Percentiles rank a stretch among this genome's conserved stretches.
phyloP scores from a whole-genome alignment of 2,329 filamentous ascomycete genomes.

The Colletotrichum sp. region DNA sequence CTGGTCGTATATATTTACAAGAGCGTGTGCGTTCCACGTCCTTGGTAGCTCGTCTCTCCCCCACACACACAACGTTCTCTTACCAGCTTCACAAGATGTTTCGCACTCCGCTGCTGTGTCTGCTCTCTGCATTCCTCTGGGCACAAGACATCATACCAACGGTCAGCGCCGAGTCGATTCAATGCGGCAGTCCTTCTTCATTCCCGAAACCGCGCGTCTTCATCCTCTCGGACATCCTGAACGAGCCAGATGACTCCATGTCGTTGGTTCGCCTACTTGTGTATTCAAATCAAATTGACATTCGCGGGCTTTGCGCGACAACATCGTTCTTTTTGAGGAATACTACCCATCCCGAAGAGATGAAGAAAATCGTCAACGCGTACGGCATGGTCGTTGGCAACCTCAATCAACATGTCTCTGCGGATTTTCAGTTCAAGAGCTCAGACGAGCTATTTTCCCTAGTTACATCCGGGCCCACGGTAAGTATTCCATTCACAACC shows the following conservation, averaged over 20 bases:
- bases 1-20: background rate
- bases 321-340: conserved; percentile 50
- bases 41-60: background rate
- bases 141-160: background rate
- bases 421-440: background rate
- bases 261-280: conserved; percentile 48
- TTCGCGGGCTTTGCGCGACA: conserved; percentile 46
- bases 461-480: background rate
- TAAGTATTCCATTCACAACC: background rate
- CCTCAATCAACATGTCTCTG: conserved; percentile 44
- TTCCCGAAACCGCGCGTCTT: conserved; percentile 30
- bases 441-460: background rate
- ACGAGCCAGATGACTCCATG: conserved; percentile 50
- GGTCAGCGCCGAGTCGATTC: background rate
- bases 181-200: background rate
- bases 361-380: conserved; percentile 46
- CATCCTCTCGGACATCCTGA: conserved; percentile 48
- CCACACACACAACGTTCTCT: background rate
- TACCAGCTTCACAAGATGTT: background rate
- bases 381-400: conserved; percentile 50
- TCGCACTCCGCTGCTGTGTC: background rate
- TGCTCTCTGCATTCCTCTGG: background rate
- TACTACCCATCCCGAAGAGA: conserved; percentile 43
- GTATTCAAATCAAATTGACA: conserved; percentile 50
- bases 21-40: background rate